Evolutionary conservation across 208 protist genomes (phyloP).

Genomic region (Trypanosoma boissoni): DNA sequence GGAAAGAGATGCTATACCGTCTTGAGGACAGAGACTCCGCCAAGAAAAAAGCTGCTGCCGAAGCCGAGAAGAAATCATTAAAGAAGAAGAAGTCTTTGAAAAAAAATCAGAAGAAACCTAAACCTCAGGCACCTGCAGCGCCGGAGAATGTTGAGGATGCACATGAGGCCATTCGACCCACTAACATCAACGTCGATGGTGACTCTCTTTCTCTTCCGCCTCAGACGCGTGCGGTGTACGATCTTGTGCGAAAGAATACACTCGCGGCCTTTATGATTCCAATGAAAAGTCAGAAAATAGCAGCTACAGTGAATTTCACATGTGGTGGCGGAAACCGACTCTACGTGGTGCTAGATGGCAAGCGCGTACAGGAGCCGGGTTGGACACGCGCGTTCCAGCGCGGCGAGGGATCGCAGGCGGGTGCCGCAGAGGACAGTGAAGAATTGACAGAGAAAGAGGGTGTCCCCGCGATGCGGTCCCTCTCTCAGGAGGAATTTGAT

Average conservation of each 20-base stretch:
- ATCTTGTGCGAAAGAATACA: slow-evolving; percentile 76
- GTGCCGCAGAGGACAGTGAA: slow-evolving; percentile 40
- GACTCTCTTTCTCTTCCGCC: slow-evolving; percentile 52
- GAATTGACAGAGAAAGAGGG: slow-evolving; percentile 56
- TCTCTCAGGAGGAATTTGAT: slow-evolving; percentile 80
- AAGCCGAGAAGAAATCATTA: slow-evolving; percentile 95
- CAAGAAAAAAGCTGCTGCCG: background rate
- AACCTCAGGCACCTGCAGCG: too few relatives aligned
- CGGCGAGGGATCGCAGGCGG: slow-evolving; percentile 1
- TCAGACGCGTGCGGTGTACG: slow-evolving; percentile 72
- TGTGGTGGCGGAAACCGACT: slow-evolving; percentile 47
- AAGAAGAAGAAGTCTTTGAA: slow-evolving; percentile 87
- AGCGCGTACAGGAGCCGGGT: slow-evolving; percentile 65
- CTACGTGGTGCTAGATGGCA: slow-evolving; percentile 62
- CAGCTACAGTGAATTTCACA: slow-evolving; percentile 39
- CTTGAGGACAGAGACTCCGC: slow-evolving; percentile 39
- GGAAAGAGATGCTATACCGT: slow-evolving; percentile 93
- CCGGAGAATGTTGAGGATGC: slow-evolving; percentile 85
- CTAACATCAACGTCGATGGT: slow-evolving; percentile 66
- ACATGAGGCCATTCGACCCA: slow-evolving; percentile 90
- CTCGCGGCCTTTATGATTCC: slow-evolving; percentile 84
- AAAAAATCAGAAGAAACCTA: slow-evolving; percentile 87
- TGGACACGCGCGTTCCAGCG: slow-evolving; percentile 78
- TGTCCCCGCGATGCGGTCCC: slow-evolving; percentile 33
- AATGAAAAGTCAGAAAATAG: slow-evolving; percentile 66